Conservation (phyloP, 1,284 basidiomycete species). For the Schizopora paradoxa region DNA sequence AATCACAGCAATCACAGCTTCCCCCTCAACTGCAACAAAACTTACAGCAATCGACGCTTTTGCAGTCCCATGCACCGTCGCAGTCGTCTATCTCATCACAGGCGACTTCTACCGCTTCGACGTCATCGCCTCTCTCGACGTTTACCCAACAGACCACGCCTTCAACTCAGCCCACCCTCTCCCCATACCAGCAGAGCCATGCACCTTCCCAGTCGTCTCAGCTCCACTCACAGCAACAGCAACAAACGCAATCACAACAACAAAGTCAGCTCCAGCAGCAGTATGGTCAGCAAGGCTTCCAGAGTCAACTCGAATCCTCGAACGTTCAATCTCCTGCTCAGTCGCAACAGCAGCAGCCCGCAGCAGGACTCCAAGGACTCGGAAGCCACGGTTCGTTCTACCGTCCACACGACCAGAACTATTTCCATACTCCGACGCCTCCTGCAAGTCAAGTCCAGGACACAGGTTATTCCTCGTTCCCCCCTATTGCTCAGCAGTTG, state of each 20-base stretch:
- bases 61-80: conserved; percentile 25
- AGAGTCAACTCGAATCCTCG: conserved; percentile 47
- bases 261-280: conserved; percentile 26
- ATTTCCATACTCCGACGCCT: conserved; percentile 71
- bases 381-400: conserved; percentile 47
- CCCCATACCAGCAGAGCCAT: conserved; percentile 30
- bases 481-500: conserved; percentile 45
- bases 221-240: conserved; percentile 21
- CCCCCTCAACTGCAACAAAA: conserved; percentile 29
- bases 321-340: conserved; percentile 41
- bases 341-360: conserved; percentile 33
- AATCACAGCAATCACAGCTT: conserved; percentile 20
- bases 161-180: conserved; percentile 19
- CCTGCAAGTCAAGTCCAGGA: conserved; percentile 63
- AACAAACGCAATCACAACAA: conserved; percentile 38
- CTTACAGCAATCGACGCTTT: conserved; percentile 37
- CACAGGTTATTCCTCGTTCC: conserved; percentile 59
- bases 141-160: conserved; percentile 33
- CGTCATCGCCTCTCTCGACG: conserved; percentile 35
- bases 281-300: conserved; percentile 22
- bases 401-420: conserved; percentile 60
- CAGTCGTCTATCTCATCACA: conserved; percentile 16
- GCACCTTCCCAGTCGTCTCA: conserved; percentile 21
- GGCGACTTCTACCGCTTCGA: conserved; percentile 21
- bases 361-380: conserved; percentile 25